A percentile compares a stretch with the other conserved stretches of the same genome.
phyloP scores from a whole-genome alignment of 805 yeast species.

The Yamadazyma insecticola region DNA sequence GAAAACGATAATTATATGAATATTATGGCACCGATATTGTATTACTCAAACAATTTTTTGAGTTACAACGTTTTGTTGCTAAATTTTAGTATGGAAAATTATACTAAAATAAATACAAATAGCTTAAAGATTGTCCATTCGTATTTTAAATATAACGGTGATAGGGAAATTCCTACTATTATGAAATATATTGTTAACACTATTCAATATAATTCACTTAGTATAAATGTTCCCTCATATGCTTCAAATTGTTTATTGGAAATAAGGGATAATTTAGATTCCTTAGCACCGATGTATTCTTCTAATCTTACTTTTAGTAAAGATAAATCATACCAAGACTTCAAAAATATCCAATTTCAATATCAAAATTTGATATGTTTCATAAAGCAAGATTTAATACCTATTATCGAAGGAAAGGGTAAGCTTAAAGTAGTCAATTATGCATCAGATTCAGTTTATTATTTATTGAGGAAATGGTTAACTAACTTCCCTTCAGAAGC shows the following conservation, averaged over 20 bases:
- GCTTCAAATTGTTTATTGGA: no score
- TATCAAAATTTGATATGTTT: slow-evolving; percentile 14
- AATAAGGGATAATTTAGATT: no score
- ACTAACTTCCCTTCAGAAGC: slow-evolving; percentile 15
- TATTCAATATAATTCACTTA: slow-evolving; percentile 11
- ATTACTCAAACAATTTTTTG: slow-evolving; percentile 9
- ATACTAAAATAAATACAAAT: slow-evolving; percentile 7
- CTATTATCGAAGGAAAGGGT: slow-evolving; percentile 12
- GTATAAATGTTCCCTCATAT: slow-evolving; percentile 21
- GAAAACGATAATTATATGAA: slow-evolving; percentile 8
- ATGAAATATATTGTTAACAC: slow-evolving; percentile 5
- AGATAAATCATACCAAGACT: no score
- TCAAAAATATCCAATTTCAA: slow-evolving; percentile 8
- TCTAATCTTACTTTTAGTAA: no score
- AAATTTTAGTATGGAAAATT: slow-evolving; percentile 12
- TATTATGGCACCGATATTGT: slow-evolving; percentile 13
- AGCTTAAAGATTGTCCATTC: slow-evolving; percentile 5
- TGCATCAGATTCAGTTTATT: slow-evolving; percentile 14
- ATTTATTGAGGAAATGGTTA: slow-evolving; percentile 18
- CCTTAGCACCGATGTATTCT: no score
- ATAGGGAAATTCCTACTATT: slow-evolving; percentile 3
- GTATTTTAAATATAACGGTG: slow-evolving; percentile 5
- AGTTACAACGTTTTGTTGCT: slow-evolving; percentile 10
- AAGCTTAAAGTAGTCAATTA: slow-evolving; percentile 15
- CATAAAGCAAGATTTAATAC: slow-evolving; percentile 13